Evolutionary conservation across 495 filamentous ascomycete genomes (phyloP).

Genomic region (Astrothelium macrocarpum): DNA sequence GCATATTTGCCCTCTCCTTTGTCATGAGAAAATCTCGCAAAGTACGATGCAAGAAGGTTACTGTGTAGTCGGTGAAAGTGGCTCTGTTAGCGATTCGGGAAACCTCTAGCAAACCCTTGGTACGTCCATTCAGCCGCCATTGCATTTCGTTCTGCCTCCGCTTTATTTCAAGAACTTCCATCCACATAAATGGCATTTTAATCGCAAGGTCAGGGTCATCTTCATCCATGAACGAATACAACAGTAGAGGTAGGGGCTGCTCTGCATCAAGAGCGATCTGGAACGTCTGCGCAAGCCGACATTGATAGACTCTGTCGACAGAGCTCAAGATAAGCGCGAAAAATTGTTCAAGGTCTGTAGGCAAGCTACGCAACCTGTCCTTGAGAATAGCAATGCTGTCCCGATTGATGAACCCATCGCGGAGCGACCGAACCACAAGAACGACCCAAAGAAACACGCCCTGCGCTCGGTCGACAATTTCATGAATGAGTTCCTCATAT

Average conservation of each 20-base stretch:
- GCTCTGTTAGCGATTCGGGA: not conserved
- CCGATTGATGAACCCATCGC: not conserved
- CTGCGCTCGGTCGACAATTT: not conserved
- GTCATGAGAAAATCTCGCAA: not conserved
- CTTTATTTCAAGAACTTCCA: not conserved
- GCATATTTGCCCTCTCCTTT: no score
- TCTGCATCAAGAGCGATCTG: not conserved
- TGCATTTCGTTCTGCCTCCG: not conserved
- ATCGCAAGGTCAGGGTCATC: not conserved
- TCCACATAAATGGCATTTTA: not conserved
- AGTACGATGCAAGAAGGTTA: not conserved
- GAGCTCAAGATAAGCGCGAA: not conserved
- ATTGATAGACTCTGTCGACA: not conserved
- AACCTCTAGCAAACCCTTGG: not conserved
- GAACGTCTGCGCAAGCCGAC: not conserved
- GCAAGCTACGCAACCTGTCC: not conserved
- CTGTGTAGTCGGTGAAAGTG: not conserved
- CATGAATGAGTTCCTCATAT: not conserved
- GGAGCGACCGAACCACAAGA: not conserved
- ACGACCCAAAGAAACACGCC: not conserved
- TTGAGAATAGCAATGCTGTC: not conserved
- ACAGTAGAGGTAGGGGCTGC: not conserved
- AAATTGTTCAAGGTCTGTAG: not conserved
- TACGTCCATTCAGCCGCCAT: not conserved
- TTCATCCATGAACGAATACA: not conserved